phyloP scores from a whole-genome alignment of 1,284 basidiomycete species.

The Schizopora paradoxa region DNA sequence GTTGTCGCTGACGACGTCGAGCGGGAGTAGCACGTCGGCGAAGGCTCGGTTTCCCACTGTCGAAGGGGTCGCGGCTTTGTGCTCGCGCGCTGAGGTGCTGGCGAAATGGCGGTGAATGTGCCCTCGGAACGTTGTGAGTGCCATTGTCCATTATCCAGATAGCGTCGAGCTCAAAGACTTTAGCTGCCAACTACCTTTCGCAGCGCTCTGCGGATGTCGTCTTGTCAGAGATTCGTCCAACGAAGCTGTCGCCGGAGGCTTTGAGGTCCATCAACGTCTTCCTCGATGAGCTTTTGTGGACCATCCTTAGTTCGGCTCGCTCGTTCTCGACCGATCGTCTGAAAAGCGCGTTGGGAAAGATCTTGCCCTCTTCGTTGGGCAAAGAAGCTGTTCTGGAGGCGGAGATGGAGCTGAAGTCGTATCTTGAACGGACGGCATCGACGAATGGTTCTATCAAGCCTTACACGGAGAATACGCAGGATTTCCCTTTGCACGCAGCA shows the following conservation, averaged over 20 bases:
- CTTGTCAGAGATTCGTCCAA: constrained; percentile 87
- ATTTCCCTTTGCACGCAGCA: constrained; percentile 65
- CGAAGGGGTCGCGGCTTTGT: no score
- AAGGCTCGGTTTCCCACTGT: no score
- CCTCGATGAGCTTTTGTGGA: constrained; percentile 83
- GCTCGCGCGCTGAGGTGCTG: no score
- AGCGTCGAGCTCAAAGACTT: no score
- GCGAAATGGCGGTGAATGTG: no score
- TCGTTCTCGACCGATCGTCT: constrained; percentile 75
- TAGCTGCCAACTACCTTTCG: constrained; percentile 71
- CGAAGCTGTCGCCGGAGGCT: constrained; percentile 70
- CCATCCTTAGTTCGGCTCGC: constrained; percentile 62
- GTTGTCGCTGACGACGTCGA: no score
- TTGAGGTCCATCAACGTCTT: constrained; percentile 77
- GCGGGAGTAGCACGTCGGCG: no score
- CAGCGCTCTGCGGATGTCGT: constrained; percentile 80
- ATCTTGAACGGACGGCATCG: constrained; percentile 64
- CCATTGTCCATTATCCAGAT: no score
- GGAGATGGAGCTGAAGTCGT: constrained; percentile 83
- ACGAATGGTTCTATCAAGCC: constrained; percentile 30
- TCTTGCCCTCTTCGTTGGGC: constrained; percentile 74
- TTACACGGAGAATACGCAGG: constrained; percentile 41
- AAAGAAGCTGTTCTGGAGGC: constrained; percentile 90
- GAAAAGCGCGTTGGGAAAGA: constrained; percentile 64
- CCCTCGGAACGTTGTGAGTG: no score